Evolutionary conservation across 768 basidiomycete genomes (phyloP).

Genomic region (Lentinula aciculospora): DNA sequence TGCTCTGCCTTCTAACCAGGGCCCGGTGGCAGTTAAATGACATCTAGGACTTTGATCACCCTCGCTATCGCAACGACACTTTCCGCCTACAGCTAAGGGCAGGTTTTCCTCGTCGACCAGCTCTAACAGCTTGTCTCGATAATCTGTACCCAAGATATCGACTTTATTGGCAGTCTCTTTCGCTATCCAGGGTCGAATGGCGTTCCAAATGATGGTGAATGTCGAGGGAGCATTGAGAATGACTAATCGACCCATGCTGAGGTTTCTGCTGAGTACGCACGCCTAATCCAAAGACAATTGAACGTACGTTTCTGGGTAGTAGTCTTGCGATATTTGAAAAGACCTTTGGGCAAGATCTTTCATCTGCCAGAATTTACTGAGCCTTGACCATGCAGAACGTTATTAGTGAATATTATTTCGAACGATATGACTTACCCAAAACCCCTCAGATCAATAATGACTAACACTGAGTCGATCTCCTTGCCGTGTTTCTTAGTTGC

Average conservation of each 20-base stretch:
- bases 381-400: conserved; percentile 23
- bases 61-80: conserved; percentile 49
- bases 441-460: conserved; percentile 66
- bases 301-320: conserved; percentile 69
- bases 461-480: conserved; percentile 45
- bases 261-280: neutral
- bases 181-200: conserved; percentile 67
- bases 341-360: conserved; percentile 54
- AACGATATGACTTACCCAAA: conserved; percentile 50
- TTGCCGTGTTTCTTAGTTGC: conserved; percentile 50
- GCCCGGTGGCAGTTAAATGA: conserved; percentile 57
- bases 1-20: conserved; percentile 60
- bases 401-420: neutral
- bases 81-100: conserved; percentile 57
- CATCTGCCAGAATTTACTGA: conserved; percentile 74
- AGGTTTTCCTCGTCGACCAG: conserved; percentile 61
- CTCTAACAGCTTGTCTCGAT: conserved; percentile 48
- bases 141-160: conserved; percentile 58
- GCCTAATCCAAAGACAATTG: neutral
- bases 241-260: conserved; percentile 66
- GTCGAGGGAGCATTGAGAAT: conserved; percentile 71
- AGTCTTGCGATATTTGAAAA: conserved; percentile 75
- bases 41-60: conserved; percentile 40
- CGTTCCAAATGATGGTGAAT: conserved; percentile 68
- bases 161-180: conserved; percentile 69